phyloP scores from a whole-genome alignment of 495 filamentous ascomycete genomes.

The Trichoderma erinaceum region DNA sequence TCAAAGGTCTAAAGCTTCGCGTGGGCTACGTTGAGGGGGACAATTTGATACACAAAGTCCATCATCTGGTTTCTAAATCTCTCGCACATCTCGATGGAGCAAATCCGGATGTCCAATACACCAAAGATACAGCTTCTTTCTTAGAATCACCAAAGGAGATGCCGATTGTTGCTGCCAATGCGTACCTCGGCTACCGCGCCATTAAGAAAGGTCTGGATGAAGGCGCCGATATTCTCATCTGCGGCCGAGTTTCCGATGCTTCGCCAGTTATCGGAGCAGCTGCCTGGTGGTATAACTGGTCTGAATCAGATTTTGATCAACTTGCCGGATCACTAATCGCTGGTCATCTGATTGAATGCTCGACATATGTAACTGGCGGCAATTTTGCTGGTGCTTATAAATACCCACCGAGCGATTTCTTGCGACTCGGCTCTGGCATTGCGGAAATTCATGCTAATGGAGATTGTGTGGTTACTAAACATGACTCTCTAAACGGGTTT shows the following conservation, averaged over 20 bases:
- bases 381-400: slow-evolving; percentile 47
- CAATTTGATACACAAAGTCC: slow-evolving; percentile 20
- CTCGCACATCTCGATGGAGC: background rate
- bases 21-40: slow-evolving; percentile 44
- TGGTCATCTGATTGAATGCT: slow-evolving; percentile 50
- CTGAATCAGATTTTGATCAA: slow-evolving; percentile 35
- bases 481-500: slow-evolving; percentile 16
- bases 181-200: slow-evolving; percentile 43
- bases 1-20: slow-evolving; percentile 27
- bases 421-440: slow-evolving; percentile 47
- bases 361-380: slow-evolving; percentile 46
- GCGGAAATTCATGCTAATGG: slow-evolving; percentile 49
- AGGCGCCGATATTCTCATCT: slow-evolving; percentile 52
- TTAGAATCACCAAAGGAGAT: background rate
- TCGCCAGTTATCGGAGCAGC: slow-evolving; percentile 45
- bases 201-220: slow-evolving; percentile 43
- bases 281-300: slow-evolving; percentile 43
- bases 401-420: slow-evolving; percentile 14
- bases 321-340: slow-evolving; percentile 45
- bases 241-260: slow-evolving; percentile 49
- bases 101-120: background rate
- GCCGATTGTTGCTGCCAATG: slow-evolving; percentile 13
- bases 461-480: slow-evolving; percentile 33
- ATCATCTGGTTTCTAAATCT: slow-evolving; percentile 32
- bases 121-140: background rate